phyloP scores from a whole-genome alignment of 208 protist genomes.

The Trypanosoma rangeli region DNA sequence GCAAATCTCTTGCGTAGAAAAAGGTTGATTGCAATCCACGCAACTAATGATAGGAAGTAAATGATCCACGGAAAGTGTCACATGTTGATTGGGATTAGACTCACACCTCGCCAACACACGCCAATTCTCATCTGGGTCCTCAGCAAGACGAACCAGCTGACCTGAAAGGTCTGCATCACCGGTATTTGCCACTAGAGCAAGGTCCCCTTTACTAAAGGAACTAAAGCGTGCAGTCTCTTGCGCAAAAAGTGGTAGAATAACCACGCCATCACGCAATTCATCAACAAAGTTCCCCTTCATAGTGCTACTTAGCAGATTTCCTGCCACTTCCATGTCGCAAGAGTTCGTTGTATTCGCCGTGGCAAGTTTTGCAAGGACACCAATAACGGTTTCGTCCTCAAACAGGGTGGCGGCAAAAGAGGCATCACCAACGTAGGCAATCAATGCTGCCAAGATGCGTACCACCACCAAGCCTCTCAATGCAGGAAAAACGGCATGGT shows the following conservation, averaged over 20 bases:
- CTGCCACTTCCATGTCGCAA: conserved; percentile 10
- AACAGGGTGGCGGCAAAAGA: conserved; percentile 26
- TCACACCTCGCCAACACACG: conserved; percentile 10
- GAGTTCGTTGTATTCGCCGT: conserved; percentile 2
- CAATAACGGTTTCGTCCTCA: conserved; percentile 24
- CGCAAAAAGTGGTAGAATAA: conserved; percentile 18
- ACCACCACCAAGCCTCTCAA: conserved; percentile 76
- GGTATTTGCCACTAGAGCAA: conserved; percentile 16
- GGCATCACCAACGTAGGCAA: conserved; percentile 60
- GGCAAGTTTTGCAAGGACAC: conserved; percentile 15
- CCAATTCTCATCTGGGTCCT: conserved; percentile 13
- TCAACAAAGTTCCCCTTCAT: conserved; percentile 8
- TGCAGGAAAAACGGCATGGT: conserved; percentile 69
- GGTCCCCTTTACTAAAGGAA: conserved; percentile 26
- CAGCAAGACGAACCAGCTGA: conserved; percentile 15
- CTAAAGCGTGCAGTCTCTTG: conserved; percentile 7
- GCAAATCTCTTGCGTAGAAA: conserved; percentile 19
- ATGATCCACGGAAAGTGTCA: conserved; percentile 9
- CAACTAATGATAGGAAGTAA: conserved; percentile 31
- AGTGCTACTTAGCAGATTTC: conserved; percentile 15
- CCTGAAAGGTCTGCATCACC: not conserved
- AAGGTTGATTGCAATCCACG: conserved; percentile 20
- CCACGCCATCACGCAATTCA: conserved; percentile 19
- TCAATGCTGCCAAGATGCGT: conserved; percentile 84
- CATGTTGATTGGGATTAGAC: not conserved